A percentile compares a stretch with the other conserved stretches of the same genome.
These are phyloP conservation scores for Rhodofomes roseus DNA, from an alignment of 1,284 basidiomycete species.

Conservation along the genomic window DNA sequence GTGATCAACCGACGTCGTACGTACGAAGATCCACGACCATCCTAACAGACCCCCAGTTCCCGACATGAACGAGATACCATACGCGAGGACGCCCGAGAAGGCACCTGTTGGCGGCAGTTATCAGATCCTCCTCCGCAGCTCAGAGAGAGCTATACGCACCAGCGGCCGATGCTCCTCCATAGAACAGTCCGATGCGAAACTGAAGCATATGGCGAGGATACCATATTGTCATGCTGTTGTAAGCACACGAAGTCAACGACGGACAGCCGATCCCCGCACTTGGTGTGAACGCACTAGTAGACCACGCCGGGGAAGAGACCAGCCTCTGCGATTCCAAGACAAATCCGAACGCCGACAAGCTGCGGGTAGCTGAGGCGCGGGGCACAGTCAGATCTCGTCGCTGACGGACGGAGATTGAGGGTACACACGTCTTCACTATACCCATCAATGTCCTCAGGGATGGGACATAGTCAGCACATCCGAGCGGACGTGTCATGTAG, in stretches of 20 bases:
- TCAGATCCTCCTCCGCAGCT: not conserved
- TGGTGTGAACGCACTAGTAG: constrained; percentile 42
- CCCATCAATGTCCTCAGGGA: constrained; percentile 56
- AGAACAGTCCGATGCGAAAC: constrained; percentile 32
- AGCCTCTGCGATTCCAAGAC: constrained; percentile 61
- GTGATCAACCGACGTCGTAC: constrained; percentile 11
- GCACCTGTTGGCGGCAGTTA: constrained; percentile 18
- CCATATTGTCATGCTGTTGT: constrained; percentile 28
- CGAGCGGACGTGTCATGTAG: constrained; percentile 32
- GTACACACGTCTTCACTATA: constrained; percentile 53
- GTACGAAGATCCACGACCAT: constrained; percentile 48
- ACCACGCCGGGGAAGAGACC: constrained; percentile 68
- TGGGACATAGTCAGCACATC: not conserved
- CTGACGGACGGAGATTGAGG: not conserved
- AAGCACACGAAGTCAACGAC: not conserved
- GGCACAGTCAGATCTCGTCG: constrained; percentile 57
- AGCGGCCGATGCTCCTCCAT: constrained; percentile 30
- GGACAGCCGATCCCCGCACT: not conserved
- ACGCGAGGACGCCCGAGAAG: constrained; percentile 37
- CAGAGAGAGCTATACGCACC: constrained; percentile 3
- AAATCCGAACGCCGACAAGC: constrained; percentile 4
- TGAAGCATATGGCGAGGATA: constrained; percentile 32
- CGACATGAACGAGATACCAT: constrained; percentile 40
- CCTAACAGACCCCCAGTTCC: constrained; percentile 36
- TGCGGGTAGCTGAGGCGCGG: constrained; percentile 64